These are phyloP conservation scores for Fusarium heterosporum DNA, from an alignment of 2,329 filamentous ascomycete genomes.

Conservation along the genomic window DNA sequence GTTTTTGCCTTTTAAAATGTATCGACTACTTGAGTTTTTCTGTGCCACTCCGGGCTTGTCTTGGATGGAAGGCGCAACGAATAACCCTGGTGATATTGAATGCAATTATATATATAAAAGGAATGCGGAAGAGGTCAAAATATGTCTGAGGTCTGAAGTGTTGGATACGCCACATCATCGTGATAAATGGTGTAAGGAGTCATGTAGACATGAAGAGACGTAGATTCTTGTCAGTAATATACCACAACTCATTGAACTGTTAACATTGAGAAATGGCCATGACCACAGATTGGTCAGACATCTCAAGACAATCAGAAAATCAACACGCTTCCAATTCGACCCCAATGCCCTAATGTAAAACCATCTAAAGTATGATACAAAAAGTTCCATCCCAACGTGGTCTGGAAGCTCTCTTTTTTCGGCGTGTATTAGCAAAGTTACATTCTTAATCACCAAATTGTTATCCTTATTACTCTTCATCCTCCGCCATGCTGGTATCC, in stretches of 20 bases:
- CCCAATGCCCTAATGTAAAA: slow-evolving; percentile 22
- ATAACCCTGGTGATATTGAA: slow-evolving; percentile 17
- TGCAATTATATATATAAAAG: slow-evolving; percentile 20
- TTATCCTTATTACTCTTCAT: slow-evolving; percentile 43
- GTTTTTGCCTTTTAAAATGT: slow-evolving; percentile 84
- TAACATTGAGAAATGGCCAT: background rate
- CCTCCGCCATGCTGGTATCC: slow-evolving; percentile 58
- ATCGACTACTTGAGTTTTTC: background rate
- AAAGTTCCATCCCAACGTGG: slow-evolving; percentile 8
- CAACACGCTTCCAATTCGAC: slow-evolving; percentile 41
- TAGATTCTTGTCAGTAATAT: slow-evolving; percentile 20
- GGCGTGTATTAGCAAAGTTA: slow-evolving; percentile 25
- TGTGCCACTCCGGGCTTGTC: background rate
- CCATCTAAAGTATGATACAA: slow-evolving; percentile 42
- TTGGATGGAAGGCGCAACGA: background rate
- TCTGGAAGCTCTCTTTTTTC: slow-evolving; percentile 10
- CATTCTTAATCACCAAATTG: slow-evolving; percentile 27
- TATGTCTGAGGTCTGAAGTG: slow-evolving; percentile 3
- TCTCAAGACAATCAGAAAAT: slow-evolving; percentile 2
- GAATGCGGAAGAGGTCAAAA: slow-evolving; percentile 15
- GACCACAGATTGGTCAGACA: background rate
- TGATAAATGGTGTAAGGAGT: slow-evolving; percentile 3
- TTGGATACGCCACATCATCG: background rate
- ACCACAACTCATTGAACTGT: slow-evolving; percentile 10
- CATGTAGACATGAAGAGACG: slow-evolving; percentile 13